phyloP scores from a whole-genome alignment of 2,329 filamentous ascomycete species.

The Teratosphaeria zuluensis region DNA sequence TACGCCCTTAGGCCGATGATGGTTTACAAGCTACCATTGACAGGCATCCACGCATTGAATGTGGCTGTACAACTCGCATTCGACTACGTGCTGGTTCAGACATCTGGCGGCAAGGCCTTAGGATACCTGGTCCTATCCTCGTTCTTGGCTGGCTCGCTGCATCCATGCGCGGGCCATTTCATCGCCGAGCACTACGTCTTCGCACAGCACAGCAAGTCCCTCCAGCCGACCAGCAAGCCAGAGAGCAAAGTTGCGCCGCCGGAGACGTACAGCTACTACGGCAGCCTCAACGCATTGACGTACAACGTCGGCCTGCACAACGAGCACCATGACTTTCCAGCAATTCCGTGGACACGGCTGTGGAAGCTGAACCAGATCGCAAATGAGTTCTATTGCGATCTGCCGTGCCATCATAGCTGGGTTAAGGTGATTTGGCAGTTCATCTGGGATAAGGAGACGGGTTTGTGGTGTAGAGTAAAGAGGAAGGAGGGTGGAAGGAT shows the following conservation, averaged over 20 bases:
- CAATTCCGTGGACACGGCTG: slow-evolving; percentile 86
- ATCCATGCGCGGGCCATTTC: slow-evolving; percentile 94
- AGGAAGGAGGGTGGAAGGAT: slow-evolving; percentile 64
- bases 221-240: background rate
- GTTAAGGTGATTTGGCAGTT: slow-evolving; percentile 90
- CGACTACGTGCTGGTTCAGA: slow-evolving; percentile 58
- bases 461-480: slow-evolving; percentile 88
- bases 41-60: slow-evolving; percentile 75
- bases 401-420: slow-evolving; percentile 87
- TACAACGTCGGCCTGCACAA: slow-evolving; percentile 98
- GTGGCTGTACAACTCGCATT: slow-evolving; percentile 67
- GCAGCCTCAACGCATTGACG: slow-evolving; percentile 78
- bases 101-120: slow-evolving; percentile 54
- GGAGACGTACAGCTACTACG: slow-evolving; percentile 97
- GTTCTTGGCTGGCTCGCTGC: slow-evolving; percentile 86
- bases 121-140: slow-evolving; percentile 80
- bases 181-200: slow-evolving; percentile 79
- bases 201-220: slow-evolving; percentile 41
- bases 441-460: slow-evolving; percentile 79
- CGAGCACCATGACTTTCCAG: slow-evolving; percentile 98
- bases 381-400: slow-evolving; percentile 78
- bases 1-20: slow-evolving; percentile 95
- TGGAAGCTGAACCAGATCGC: slow-evolving; percentile 69
- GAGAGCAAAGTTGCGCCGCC: slow-evolving; percentile 21
- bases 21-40: slow-evolving; percentile 82